Evolutionary conservation across 1,284 basidiomycete genomes (phyloP).

Genomic region (Pholiota adiposa): DNA sequence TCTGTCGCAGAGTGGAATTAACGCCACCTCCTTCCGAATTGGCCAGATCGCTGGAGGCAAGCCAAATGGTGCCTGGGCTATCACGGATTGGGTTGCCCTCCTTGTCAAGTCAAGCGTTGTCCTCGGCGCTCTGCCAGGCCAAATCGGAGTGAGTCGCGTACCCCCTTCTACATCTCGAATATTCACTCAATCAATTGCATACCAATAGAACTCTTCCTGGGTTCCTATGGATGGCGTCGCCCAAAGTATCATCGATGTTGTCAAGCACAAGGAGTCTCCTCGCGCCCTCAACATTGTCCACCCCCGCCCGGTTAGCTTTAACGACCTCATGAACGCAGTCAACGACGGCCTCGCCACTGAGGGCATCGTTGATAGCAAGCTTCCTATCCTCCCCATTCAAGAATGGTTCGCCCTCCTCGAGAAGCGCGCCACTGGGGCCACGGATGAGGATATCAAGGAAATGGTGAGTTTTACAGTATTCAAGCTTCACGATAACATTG

Average conservation of each 20-base stretch:
- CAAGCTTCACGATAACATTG: not conserved
- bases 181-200: not conserved
- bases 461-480: constrained; percentile 26
- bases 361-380: constrained; percentile 13
- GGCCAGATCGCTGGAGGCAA: constrained; percentile 47
- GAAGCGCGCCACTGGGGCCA: constrained; percentile 18
- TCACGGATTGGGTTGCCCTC: constrained; percentile 48
- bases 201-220: constrained; percentile 20
- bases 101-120: constrained; percentile 38
- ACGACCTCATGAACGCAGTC: constrained; percentile 27
- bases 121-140: constrained; percentile 33
- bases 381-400: constrained; percentile 31
- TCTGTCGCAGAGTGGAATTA: constrained; percentile 31
- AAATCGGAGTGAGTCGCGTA: constrained; percentile 30
- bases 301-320: constrained; percentile 31
- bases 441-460: constrained; percentile 21
- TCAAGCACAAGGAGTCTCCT: constrained; percentile 9
- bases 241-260: constrained; percentile 24
- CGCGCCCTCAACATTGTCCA: constrained; percentile 27
- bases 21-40: constrained; percentile 39
- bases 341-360: constrained; percentile 24
- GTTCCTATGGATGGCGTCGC: constrained; percentile 28
- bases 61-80: constrained; percentile 45
- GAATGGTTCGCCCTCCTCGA: constrained; percentile 37
- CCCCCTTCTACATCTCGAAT: not conserved